These are phyloP conservation scores for Fusarium humuli DNA, from an alignment of 2,329 filamentous ascomycete genomes.

Conservation along the genomic window DNA sequence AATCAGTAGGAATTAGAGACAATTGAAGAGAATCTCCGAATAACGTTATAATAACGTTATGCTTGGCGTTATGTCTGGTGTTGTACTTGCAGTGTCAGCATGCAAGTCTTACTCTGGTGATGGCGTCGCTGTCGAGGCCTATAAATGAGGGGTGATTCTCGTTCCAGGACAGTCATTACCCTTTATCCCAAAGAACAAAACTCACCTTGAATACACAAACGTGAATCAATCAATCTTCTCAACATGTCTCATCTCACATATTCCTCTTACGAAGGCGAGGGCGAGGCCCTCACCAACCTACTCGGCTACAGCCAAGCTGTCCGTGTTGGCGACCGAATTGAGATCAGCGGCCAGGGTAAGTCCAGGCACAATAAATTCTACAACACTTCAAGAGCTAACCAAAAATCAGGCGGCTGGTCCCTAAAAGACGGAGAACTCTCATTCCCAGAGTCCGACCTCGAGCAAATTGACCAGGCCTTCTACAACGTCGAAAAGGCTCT, in stretches of 20 bases:
- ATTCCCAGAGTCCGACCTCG: slow-evolving; percentile 53
- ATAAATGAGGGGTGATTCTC: neutral
- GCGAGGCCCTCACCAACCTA: slow-evolving; percentile 46
- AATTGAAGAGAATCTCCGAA: neutral
- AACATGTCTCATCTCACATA: slow-evolving; percentile 50
- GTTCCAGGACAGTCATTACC: neutral
- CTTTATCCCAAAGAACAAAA: rapidly evolving
- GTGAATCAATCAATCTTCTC: rapidly evolving
- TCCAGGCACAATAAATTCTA: neutral
- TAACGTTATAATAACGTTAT: neutral
- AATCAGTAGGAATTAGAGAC: neutral
- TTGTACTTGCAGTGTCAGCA: neutral
- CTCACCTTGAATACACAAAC: rapidly evolving
- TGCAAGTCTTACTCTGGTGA: neutral
- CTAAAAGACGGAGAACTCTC: slow-evolving; percentile 39
- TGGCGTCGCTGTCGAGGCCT: neutral
- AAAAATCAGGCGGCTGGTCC: slow-evolving; percentile 47
- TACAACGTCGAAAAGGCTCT: slow-evolving; percentile 64
- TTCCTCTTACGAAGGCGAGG: slow-evolving; percentile 46
- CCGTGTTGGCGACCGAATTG: slow-evolving; percentile 60
- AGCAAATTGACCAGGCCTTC: slow-evolving; percentile 63
- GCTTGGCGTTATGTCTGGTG: neutral
- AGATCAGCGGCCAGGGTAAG: slow-evolving; percentile 60
- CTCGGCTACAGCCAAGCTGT: slow-evolving; percentile 61
- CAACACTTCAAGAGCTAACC: neutral